phyloP scores from a whole-genome alignment of 2,329 filamentous ascomycete genomes.

The Rasamsonia emersonii region DNA sequence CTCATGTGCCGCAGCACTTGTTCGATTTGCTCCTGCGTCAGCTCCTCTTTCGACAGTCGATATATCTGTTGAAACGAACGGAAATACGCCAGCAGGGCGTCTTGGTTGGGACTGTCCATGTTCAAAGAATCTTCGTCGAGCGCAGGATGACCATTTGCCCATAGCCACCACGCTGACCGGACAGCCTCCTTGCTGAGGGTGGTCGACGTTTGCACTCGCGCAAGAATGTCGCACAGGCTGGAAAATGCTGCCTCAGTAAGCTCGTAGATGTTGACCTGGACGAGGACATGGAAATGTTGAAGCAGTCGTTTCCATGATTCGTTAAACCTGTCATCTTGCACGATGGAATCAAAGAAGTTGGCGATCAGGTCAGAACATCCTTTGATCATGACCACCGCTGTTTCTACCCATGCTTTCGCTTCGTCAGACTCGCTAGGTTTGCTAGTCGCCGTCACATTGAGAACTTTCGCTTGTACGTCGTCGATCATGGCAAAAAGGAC shows the following conservation, averaged over 20 bases:
- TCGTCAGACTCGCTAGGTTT: conserved; percentile 18
- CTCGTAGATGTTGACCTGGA: conserved; percentile 57
- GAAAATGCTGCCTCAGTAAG: conserved; percentile 65
- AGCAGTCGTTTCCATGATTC: conserved; percentile 69
- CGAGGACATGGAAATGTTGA: conserved; percentile 55
- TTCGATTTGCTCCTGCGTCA: conserved; percentile 55
- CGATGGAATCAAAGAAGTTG: conserved; percentile 66
- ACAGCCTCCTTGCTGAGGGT: conserved; percentile 41
- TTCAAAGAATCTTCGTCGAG: conserved; percentile 35
- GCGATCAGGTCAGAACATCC: conserved; percentile 66
- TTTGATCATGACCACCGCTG: conserved; percentile 63
- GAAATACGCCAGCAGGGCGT: conserved; percentile 77
- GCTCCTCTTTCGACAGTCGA: conserved; percentile 56
- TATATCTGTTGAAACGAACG: conserved; percentile 70
- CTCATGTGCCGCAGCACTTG: conserved; percentile 65
- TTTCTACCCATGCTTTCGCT: conserved; percentile 59
- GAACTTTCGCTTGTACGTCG: conserved; percentile 52
- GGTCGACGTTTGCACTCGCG: conserved; percentile 36
- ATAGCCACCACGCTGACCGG: conserved; percentile 59
- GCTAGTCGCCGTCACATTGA: conserved; percentile 10
- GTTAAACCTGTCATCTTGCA: conserved; percentile 57
- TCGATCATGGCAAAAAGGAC: conserved; percentile 72
- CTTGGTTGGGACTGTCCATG: conserved; percentile 58
- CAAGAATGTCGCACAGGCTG: conserved; percentile 55
- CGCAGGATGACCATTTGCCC: conserved; percentile 57